A percentile compares a stretch with the other conserved stretches of the same genome.
Evolutionary conservation across 768 basidiomycete genomes (phyloP).

Genomic region (Collybia sp.): DNA sequence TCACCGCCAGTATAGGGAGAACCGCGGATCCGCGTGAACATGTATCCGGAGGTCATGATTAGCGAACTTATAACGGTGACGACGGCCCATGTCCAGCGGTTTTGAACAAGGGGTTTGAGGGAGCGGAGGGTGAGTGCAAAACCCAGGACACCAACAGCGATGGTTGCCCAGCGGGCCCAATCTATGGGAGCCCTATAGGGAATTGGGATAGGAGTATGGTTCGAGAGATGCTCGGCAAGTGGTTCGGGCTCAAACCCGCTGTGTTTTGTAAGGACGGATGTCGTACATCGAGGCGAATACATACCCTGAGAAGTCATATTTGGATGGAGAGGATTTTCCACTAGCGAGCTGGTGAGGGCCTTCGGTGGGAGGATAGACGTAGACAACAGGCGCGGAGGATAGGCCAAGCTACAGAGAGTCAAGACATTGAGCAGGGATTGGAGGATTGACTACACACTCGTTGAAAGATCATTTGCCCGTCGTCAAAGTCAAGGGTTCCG

Average conservation of each 20-base stretch:
- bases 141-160: conserved; percentile 40
- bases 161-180: conserved; percentile 54
- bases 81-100: conserved; percentile 75
- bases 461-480: conserved; percentile 73
- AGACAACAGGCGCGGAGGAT: conserved; percentile 79
- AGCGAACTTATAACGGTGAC: conserved; percentile 56
- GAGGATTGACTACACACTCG: conserved; percentile 42
- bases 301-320: conserved; percentile 79
- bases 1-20: conserved; percentile 62
- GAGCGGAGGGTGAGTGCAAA: conserved; percentile 50
- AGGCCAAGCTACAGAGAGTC: conserved; percentile 60
- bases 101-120: conserved; percentile 60
- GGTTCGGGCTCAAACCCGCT: conserved; percentile 84
- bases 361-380: conserved; percentile 66
- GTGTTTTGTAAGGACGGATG: conserved; percentile 2
- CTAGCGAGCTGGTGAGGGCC: conserved; percentile 63
- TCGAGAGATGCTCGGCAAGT: conserved; percentile 71
- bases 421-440: conserved; percentile 1
- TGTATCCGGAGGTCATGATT: conserved; percentile 89
- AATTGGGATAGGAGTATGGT: conserved; percentile 73
- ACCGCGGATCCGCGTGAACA: conserved; percentile 92
- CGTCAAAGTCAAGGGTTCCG: conserved; percentile 84
- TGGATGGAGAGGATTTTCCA: conserved; percentile 50
- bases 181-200: conserved; percentile 79
- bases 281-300: conserved; percentile 10